Base-by-base conservation (phyloP, 1,139 yeast genomes). In the Magnusiomyces fungicola region DNA sequence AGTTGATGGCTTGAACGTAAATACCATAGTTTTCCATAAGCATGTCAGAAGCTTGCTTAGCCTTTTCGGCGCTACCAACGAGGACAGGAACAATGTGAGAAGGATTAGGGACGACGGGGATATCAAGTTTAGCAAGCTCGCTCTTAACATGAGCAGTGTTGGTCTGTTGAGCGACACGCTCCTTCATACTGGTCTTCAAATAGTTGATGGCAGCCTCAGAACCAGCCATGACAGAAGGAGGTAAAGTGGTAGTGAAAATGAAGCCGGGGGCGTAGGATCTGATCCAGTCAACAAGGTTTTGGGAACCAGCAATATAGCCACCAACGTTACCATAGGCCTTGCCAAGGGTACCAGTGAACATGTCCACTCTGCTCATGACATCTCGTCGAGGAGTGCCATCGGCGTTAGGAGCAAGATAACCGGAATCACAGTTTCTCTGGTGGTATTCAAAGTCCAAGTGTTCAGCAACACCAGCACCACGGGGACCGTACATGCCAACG, bases 381-480 rank as follows among this genome's bases (percentile, higher is more conserved):
- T 95, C 80, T 49, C 71, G 65, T 46, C 65, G 59, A 34, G 50
- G 33, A 29, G 51, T 48, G 41, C 52, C 55, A 18, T 62, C 62
- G 48, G 80, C 76, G n/a, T 79, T 70, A 36, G 51, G 47, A 6
- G 55, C 50, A 16, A 40, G 19, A 19, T 3, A 21, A 7, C 75
- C 74, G 12, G 55, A 52, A 56, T 81, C 73, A 21, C 34, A 25
- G 60, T 94, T 95, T 16, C 79, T 65, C 56, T 77, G 72, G 66
- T 89, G 95, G 53, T 81, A 80, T 45, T 86, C 86, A 62, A 88
- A 90, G 69, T 92, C 86, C 63, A 85, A 75, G 67, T 92, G 98
- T 69, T 94, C 98, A 46, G 97, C 97, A 50, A 92, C 97, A 71
- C 99, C 99, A 40, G 96, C 98, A 63, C 99, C 99, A 63, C 87